Evolutionary conservation across 805 yeast genomes (phyloP).

Genomic region (Suhomyces emberorum): DNA sequence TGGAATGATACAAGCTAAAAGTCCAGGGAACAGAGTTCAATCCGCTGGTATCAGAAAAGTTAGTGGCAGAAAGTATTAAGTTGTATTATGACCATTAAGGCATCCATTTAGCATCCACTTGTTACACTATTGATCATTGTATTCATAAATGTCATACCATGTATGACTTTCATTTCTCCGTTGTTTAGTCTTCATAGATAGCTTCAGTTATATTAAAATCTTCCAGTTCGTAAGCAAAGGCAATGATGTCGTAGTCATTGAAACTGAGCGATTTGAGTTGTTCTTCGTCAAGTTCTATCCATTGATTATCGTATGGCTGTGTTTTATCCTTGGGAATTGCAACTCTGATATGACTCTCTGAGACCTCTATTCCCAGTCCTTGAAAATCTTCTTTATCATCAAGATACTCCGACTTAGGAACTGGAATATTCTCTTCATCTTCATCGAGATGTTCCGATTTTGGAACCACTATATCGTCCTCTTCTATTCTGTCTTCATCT

Average conservation of each 20-base stretch:
- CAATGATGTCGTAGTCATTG: constrained; percentile 40
- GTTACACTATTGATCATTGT: background rate
- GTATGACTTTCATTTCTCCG: constrained; percentile 1
- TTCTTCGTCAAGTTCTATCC: constrained; percentile 31
- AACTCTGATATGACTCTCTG: constrained; percentile 27
- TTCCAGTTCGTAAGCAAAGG: constrained; percentile 39
- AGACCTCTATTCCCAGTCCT: constrained; percentile 3
- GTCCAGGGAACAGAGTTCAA: constrained; percentile 13
- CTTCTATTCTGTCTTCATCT: constrained; percentile 15
- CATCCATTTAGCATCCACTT: too few relatives aligned
- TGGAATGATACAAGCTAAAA: constrained; percentile 12
- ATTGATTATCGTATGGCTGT: constrained; percentile 31
- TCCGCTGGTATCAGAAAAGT: constrained; percentile 22
- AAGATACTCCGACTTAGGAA: constrained; percentile 8
- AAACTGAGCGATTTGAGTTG: constrained; percentile 28
- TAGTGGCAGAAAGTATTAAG: constrained; percentile 14
- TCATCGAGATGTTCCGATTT: constrained; percentile 35
- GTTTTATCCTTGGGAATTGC: constrained; percentile 42
- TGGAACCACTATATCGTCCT: constrained; percentile 33
- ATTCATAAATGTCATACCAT: background rate
- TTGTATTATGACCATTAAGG: constrained; percentile 1
- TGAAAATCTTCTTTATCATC: constrained; percentile 1
- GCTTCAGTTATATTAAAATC: constrained; percentile 33
- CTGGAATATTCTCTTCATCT: constrained; percentile 11
- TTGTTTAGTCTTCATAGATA: constrained; percentile 26